Evolutionary conservation across 352 stramenopile species (phyloP).

Genomic region (Aphanomyces euteiches): DNA sequence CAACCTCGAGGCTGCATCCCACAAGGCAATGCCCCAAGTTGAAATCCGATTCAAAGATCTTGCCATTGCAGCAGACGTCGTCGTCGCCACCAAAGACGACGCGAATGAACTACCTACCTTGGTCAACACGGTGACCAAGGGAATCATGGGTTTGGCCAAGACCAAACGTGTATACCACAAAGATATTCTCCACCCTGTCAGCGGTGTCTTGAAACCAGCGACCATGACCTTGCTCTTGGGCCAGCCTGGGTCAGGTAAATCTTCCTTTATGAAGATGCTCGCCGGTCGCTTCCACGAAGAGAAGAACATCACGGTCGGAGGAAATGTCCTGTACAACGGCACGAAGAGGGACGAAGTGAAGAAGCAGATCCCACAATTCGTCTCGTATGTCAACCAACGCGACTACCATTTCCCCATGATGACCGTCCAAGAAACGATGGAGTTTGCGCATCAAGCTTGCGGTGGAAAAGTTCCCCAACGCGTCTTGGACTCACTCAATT

Average conservation of each 20-base stretch:
- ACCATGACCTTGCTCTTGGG: conserved; percentile 46
- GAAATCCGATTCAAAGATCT: conserved; percentile 56
- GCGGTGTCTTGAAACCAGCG: conserved; percentile 36
- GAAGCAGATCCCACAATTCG: conserved; percentile 42
- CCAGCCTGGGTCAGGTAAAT: conserved; percentile 48
- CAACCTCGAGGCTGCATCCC: conserved; percentile 41
- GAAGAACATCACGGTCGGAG: conserved; percentile 31
- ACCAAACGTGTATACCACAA: conserved; percentile 34
- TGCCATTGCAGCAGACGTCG: conserved; percentile 41
- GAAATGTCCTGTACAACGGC: conserved; percentile 48
- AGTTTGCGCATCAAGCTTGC: conserved; percentile 88
- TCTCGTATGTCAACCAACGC: conserved; percentile 47
- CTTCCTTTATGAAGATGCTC: conserved; percentile 46
- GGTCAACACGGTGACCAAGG: conserved; percentile 44
- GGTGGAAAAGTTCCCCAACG: conserved; percentile 33
- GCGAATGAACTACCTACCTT: conserved; percentile 46
- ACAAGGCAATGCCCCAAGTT: conserved; percentile 52
- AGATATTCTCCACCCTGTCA: conserved; percentile 36
- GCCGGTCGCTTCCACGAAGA: conserved; percentile 35
- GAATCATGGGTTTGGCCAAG: conserved; percentile 29
- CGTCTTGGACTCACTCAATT: conserved; percentile 44
- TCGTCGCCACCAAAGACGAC: conserved; percentile 18
- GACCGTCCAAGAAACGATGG: conserved; percentile 91
- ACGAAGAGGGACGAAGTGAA: conserved; percentile 35
- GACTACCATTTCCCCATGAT: conserved; percentile 81